Base-by-base conservation (phyloP, 352 stramenopile species). In the Thraustochytrium sp. region DNA sequence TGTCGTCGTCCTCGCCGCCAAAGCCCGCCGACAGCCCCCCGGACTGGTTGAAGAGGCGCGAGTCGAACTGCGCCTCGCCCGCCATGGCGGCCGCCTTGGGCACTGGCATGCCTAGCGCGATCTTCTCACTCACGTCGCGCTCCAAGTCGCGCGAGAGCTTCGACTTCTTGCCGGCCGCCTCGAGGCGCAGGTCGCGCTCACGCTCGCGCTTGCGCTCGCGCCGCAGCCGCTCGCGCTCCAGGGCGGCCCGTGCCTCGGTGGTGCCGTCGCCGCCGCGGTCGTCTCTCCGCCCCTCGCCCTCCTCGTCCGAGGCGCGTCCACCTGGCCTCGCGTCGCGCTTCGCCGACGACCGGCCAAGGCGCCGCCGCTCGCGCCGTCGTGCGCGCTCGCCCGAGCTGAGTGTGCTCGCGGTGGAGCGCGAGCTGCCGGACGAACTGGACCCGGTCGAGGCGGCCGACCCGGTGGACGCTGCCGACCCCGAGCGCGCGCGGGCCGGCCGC, bases 51-150 rank as follows among this genome's bases (percentile, higher is more conserved):
- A 99, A 99, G 62, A 99, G 88, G 2, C 97, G 90, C 42, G 92
- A 94, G 89, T 99, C 97, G 82, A 98, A 98, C 82, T 97, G 92
- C 49, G 91, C 93, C 16, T 95, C 95, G 16, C 92, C 93, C 11
- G 87, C 83, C 26, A 92, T 87, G 61, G 90, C 92, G 54, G 31
- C n/a, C 4, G 61, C 82, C 26, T 62, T 92, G 92, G 4, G 87
- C 91, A 63, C 95, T 94, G 64, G 95, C 59, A 98, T 94, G 1
- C 97, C 97, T 23, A 99, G 89, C 18, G 97, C 97, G 86, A 99
- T 98, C 89, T 98, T 98, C 89, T 99, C 97, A 3, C 95, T 98
- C 59, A 99, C 92, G 86, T 99, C 97, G 65, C 95, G 92, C 74
- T 97, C 93, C 64, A 95, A 90, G 80, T 99, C 97, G 11, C 94